phyloP scores from a whole-genome alignment of 2,329 filamentous ascomycete genomes.

The Aschersonia sp. region DNA sequence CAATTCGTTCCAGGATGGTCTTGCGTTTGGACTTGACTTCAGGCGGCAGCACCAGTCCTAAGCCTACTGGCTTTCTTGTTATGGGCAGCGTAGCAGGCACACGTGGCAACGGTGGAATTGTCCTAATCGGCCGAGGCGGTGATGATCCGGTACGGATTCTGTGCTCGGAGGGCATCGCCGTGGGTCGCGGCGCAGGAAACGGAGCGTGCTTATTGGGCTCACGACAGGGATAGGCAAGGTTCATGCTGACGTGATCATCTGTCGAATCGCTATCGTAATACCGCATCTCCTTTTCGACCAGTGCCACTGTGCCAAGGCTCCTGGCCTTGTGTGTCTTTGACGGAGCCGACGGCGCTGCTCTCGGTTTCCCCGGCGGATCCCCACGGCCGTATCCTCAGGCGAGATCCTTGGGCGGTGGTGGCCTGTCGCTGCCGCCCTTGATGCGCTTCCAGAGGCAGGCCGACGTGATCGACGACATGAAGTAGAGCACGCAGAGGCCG shows the following conservation, averaged over 20 bases:
- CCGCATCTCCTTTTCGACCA: constrained; percentile 16
- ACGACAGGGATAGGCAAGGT: constrained; percentile 6
- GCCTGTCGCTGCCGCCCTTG: constrained; percentile 20
- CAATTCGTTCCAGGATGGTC: constrained; percentile 32
- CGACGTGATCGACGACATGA: constrained; percentile 44
- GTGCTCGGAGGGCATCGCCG: constrained; percentile 16
- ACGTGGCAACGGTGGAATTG: constrained; percentile 13
- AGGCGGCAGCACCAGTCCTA: not conserved
- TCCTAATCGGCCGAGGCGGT: constrained; percentile 11
- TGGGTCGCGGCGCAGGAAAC: constrained; percentile 16
- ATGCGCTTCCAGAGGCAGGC: constrained; percentile 48
- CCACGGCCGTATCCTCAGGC: constrained; percentile 36
- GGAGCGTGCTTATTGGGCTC: constrained; percentile 5
- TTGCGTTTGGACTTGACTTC: constrained; percentile 22
- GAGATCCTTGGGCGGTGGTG: constrained; percentile 27
- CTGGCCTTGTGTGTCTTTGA: constrained; percentile 11
- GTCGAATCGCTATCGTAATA: constrained; percentile 16
- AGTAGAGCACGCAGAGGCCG: constrained; percentile 58
- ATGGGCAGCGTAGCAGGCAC: constrained; percentile 7
- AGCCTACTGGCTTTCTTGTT: constrained; percentile 2
- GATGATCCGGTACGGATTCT: constrained; percentile 8
- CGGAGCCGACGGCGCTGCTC: constrained; percentile 4
- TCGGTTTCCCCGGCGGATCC: constrained; percentile 9
- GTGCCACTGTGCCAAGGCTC: constrained; percentile 23
- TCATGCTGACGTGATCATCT: constrained; percentile 14